Evolutionary conservation across 169 alveolate species (phyloP).

Genomic region (Plasmodium inui): DNA sequence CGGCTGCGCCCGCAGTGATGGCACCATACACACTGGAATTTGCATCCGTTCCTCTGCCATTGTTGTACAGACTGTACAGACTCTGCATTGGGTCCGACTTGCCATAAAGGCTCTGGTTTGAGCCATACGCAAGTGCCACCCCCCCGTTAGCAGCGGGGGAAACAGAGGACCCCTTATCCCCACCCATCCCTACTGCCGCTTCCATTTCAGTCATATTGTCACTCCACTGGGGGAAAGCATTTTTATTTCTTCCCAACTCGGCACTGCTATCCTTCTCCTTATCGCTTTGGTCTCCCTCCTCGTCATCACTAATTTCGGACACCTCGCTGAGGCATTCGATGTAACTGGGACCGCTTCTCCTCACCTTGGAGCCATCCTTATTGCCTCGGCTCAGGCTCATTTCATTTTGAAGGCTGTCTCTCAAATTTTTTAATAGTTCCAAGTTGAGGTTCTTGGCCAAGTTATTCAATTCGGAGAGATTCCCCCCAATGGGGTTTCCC

Average conservation of each 20-base stretch:
- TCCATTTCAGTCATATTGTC: neutral
- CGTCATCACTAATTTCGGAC: conserved; percentile 74
- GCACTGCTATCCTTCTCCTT: neutral
- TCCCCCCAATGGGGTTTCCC: neutral
- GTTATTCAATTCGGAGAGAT: neutral
- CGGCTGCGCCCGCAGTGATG: neutral
- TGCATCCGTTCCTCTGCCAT: neutral
- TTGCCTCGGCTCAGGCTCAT: neutral
- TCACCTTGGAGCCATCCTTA: neutral
- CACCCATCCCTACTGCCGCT: neutral
- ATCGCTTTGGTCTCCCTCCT: neutral
- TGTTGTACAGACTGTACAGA: neutral
- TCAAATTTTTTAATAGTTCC: conserved; percentile 13
- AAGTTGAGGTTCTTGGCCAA: conserved; percentile 14
- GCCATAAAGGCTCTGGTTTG: neutral
- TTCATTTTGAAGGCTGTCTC: neutral
- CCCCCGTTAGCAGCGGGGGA: neutral
- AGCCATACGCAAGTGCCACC: neutral
- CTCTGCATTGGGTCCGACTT: neutral
- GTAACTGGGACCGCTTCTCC: neutral
- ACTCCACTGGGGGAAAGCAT: neutral
- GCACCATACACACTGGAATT: neutral
- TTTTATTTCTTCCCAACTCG: neutral
- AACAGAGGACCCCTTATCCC: neutral
- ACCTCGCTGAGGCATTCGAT: conserved; percentile 72